These are phyloP conservation scores for Sabuloglossum arenarium DNA, from an alignment of 495 filamentous ascomycete genomes.

Conservation along the genomic window DNA sequence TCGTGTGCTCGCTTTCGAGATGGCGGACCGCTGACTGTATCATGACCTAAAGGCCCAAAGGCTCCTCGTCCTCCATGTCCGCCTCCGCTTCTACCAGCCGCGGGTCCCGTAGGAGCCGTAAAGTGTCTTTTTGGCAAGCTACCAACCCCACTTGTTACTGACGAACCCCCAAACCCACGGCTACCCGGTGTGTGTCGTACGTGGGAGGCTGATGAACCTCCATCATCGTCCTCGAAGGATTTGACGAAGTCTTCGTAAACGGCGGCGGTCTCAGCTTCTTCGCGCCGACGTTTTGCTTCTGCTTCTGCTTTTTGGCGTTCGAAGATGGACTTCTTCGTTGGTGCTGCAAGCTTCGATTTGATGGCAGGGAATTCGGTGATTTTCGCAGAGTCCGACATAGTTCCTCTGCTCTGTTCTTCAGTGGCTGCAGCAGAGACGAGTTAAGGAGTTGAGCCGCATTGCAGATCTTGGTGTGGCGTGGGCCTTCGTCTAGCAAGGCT, in stretches of 20 bases:
- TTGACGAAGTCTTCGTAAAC: slow-evolving; percentile 84
- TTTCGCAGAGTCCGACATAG: slow-evolving; percentile 6
- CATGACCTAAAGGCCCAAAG: slow-evolving; percentile 31
- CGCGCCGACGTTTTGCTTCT: slow-evolving; percentile 72
- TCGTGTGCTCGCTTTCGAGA: slow-evolving; percentile 31
- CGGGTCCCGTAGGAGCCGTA: slow-evolving; percentile 23
- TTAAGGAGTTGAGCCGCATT: not conserved
- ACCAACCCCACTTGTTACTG: slow-evolving; percentile 9
- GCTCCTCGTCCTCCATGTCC: slow-evolving; percentile 35
- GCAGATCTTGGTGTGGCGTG: not conserved
- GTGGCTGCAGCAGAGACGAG: not conserved
- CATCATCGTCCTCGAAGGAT: slow-evolving; percentile 59
- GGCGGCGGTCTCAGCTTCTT: slow-evolving; percentile 76
- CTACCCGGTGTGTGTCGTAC: not conserved
- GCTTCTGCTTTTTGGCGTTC: slow-evolving; percentile 85
- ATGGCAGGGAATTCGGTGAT: slow-evolving; percentile 57
- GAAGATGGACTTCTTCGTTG: slow-evolving; percentile 74
- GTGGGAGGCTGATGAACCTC: slow-evolving; percentile 5
- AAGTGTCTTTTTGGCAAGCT: slow-evolving; percentile 30
- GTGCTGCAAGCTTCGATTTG: slow-evolving; percentile 60
- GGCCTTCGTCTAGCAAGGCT: too few relatives aligned
- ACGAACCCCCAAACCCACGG: not conserved
- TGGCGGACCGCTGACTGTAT: slow-evolving; percentile 17
- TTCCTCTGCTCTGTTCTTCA: not conserved
- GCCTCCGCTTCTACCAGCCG: slow-evolving; percentile 14